A percentile compares a stretch with the other conserved stretches of the same genome.
These are phyloP conservation scores for Beauveria sp. DNA, from an alignment of 2,329 filamentous ascomycete species.

Conservation along the genomic window DNA sequence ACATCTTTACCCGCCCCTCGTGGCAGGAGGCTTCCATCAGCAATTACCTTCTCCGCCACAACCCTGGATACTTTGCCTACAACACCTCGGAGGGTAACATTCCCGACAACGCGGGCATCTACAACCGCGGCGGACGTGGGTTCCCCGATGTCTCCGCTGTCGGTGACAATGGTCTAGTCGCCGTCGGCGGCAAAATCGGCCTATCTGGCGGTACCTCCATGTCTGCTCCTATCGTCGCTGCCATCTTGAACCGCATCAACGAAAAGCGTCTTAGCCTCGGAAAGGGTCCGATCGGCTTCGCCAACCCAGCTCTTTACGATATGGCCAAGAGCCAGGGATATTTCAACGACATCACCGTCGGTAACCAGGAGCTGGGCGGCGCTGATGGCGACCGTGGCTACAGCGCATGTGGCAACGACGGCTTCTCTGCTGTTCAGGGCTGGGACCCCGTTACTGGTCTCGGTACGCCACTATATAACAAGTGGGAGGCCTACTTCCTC, in stretches of 20 bases:
- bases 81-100: constrained; percentile 24
- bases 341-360: constrained; percentile 19
- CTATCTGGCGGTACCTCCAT: constrained; percentile 41
- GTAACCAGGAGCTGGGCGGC: constrained; percentile 15
- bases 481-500: constrained; percentile 5
- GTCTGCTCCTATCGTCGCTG: constrained; percentile 15
- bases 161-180: constrained; percentile 35
- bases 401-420: constrained; percentile 20
- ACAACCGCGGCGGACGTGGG: constrained; percentile 29
- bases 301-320: constrained; percentile 24
- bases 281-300: constrained; percentile 29
- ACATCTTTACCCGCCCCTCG: constrained; percentile 36
- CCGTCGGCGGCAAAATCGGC: constrained; percentile 34
- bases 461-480: constrained; percentile 13
- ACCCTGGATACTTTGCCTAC: constrained; percentile 17
- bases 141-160: constrained; percentile 40
- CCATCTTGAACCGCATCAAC: constrained; percentile 22
- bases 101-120: constrained; percentile 34
- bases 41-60: constrained; percentile 26
- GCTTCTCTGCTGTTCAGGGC: constrained; percentile 19
- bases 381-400: not conserved
- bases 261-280: constrained; percentile 26
- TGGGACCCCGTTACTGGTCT: constrained; percentile 23
- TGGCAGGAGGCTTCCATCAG: constrained; percentile 37
- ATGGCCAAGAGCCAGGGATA: constrained; percentile 10